Evolutionary conservation across 306 rosid genomes (phyloP).

Genomic region (Benincasa hispida): DNA sequence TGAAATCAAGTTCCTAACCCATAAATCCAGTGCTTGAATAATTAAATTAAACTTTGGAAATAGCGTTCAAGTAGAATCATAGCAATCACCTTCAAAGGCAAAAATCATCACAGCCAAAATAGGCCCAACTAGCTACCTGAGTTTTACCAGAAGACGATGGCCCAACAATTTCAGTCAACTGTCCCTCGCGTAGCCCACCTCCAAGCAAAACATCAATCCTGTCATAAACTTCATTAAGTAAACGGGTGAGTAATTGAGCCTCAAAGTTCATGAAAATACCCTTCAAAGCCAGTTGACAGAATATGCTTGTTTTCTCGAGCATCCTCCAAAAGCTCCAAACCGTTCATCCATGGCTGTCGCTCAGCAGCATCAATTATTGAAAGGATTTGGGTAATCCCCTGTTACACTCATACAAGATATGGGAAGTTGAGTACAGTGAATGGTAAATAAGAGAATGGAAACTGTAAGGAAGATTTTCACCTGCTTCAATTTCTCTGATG

Average conservation of each 20-base stretch:
- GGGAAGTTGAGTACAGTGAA: neutral
- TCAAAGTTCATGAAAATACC: constrained; percentile 28
- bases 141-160: constrained; percentile 83
- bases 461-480: constrained; percentile 11
- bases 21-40: neutral
- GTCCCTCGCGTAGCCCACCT: constrained; percentile 75
- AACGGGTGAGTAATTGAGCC: neutral
- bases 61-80: neutral
- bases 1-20: neutral
- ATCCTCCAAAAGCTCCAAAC: constrained; percentile 38
- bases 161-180: constrained; percentile 83
- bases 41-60: neutral
- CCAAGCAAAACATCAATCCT: constrained; percentile 52
- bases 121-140: constrained; percentile 20
- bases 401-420: neutral
- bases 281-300: constrained; percentile 52
- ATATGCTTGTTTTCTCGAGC: constrained; percentile 20
- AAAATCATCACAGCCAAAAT: too few relatives aligned
- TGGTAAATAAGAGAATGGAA: neutral
- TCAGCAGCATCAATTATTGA: constrained; percentile 21
- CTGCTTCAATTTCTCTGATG: constrained; percentile 26
- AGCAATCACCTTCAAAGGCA: neutral
- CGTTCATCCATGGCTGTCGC: constrained; percentile 35
- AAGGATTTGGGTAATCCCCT: constrained; percentile 33
- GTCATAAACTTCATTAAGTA: too few relatives aligned